Evolutionary conservation across 257 asterid species (phyloP).

Genomic region (Thymus quinquecostatus): DNA sequence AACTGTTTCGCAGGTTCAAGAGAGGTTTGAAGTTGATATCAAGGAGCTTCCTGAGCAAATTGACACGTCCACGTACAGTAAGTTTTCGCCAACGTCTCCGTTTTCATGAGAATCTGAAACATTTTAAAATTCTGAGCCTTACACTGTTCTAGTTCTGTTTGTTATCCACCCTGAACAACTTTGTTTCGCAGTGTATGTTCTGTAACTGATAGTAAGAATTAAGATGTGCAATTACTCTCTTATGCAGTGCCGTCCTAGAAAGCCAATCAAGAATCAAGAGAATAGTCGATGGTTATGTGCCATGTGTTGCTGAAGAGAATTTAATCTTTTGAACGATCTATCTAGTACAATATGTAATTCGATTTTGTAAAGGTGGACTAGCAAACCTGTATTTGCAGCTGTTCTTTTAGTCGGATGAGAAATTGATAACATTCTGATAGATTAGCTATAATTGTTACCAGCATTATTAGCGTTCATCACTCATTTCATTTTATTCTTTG

Average conservation of each 20-base stretch:
- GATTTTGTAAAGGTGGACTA: background rate
- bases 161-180: background rate
- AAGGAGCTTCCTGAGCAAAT: constrained; percentile 97
- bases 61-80: constrained; percentile 91
- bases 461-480: background rate
- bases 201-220: background rate
- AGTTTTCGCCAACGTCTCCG: constrained; percentile 24
- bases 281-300: constrained; percentile 19
- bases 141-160: background rate
- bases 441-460: background rate
- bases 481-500: too few species aligned
- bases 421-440: background rate
- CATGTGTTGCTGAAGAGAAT: constrained; percentile 17
- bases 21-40: constrained; percentile 91
- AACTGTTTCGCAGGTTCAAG: constrained; percentile 68
- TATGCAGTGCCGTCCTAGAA: constrained; percentile 56
- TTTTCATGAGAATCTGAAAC: background rate
- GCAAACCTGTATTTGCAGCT: background rate
- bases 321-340: background rate
- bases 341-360: background rate
- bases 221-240: background rate
- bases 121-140: background rate
- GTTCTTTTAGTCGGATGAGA: background rate
- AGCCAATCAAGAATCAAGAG: constrained; percentile 22
- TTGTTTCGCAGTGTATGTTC: background rate